Evolutionary conservation across 176 grass and related monocot species (phyloP).

Genomic region (Triticum timopheevii): DNA sequence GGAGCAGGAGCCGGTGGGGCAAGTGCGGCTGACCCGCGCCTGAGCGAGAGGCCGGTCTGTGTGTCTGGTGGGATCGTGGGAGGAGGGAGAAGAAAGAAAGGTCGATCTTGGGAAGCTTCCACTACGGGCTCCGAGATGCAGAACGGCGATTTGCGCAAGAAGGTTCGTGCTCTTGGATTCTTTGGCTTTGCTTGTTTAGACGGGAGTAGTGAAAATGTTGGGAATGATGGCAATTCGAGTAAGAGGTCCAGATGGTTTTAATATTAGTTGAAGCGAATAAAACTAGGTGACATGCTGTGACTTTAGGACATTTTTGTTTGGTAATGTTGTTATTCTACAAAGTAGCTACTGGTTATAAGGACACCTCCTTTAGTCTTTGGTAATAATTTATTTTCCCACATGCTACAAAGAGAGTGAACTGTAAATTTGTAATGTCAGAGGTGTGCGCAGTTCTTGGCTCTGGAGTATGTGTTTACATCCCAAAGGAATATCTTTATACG

Average conservation of each 20-base stretch:
- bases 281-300: neutral
- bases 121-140: conserved; percentile 27
- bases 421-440: neutral
- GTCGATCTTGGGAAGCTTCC: conserved; percentile 2
- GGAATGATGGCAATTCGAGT: neutral
- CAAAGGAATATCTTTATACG: neutral
- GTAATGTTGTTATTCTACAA: neutral
- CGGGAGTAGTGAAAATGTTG: neutral
- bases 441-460: neutral
- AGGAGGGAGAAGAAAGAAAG: neutral
- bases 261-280: neutral
- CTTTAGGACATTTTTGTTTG: neutral
- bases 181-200: neutral
- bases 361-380: neutral
- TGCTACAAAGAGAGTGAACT: neutral
- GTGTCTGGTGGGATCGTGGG: neutral
- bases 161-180: conserved; percentile 31
- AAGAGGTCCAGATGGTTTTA: neutral
- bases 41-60: neutral
- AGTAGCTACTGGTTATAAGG: neutral
- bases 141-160: conserved; percentile 23
- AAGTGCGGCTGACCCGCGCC: conserved; percentile 37
- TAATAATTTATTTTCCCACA: conserved; percentile 4
- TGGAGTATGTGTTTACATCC: neutral
- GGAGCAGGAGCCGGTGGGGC: conserved; percentile 43